Base-by-base conservation (phyloP, 2,329 filamentous ascomycete genomes). In the Colletotrichum sp. region DNA sequence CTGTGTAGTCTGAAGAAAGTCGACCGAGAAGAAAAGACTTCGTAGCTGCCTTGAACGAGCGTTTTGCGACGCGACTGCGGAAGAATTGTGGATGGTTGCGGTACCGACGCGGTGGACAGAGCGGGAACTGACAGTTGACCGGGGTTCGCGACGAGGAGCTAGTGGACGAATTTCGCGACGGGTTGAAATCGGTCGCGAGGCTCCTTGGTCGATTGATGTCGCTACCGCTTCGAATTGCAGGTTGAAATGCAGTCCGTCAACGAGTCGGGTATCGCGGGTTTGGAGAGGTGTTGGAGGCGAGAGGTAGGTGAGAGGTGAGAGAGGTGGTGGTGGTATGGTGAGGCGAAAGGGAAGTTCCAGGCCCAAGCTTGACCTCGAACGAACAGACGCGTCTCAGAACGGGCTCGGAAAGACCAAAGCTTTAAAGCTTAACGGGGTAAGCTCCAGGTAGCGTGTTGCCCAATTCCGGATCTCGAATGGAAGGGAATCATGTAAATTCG, bases 311-410 rank as follows among this genome's bases (percentile, higher is more conserved):
- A n/a, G 18, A 70, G 15, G 55, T 32, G 36, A 36, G 32, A 32
- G 36, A 32, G 28, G 28, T 30, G 65, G 71, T 39, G 30, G 30
- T 16, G 57, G 26, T 18, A 32, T 18, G 57, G 57, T 62, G 26
- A 59, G 55, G 55, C 55, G 32, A 70, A 71, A 71, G 68, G 72
- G 36, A 63, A 32, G n/a, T 16, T 64, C 73, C 32, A 21, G 70
- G 64, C 64, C 70, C 57, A 69, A 69, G 70, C 70, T 69, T 28
- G 74, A 30, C 26, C 39, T 63, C n/a, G 62, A 32, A 65, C 12
- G 64, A 34, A 44, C 69, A 63, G 73, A 76, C 74, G 74, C 74
- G 74, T 76, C 74, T 76, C 71, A 69, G 70, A 74, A 65, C 64
- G 70, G 68, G 65, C 59, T 65, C 65, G 65, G 71, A 21, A 69